Conservation (phyloP, 73 alveolate genomes). For the Paramecium bursaria region DNA sequence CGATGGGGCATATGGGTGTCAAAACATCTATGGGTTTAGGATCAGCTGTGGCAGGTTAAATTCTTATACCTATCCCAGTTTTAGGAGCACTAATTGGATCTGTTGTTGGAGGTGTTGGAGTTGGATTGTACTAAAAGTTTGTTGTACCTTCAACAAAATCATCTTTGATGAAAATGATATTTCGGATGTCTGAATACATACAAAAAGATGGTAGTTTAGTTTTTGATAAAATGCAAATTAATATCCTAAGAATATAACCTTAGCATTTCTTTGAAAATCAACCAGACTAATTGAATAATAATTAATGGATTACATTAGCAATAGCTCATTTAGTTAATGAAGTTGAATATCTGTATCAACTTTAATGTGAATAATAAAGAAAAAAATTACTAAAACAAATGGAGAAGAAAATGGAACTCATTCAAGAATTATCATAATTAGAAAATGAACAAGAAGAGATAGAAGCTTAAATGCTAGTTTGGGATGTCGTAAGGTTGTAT, state of each 20-base stretch:
- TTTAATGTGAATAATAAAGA: slow-evolving; percentile 26
- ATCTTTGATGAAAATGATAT: slow-evolving; percentile 5
- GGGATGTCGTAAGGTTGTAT: too few species aligned
- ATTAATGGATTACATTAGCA: slow-evolving; percentile 33
- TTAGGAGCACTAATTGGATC: slow-evolving; percentile 53
- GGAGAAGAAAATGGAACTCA: neutral
- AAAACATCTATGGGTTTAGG: slow-evolving; percentile 58
- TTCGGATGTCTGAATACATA: neutral
- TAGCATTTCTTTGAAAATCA: neutral
- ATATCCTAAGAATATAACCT: neutral
- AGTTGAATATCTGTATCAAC: neutral
- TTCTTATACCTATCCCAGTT: slow-evolving; percentile 46
- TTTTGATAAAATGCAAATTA: neutral
- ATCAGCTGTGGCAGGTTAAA: slow-evolving; percentile 58
- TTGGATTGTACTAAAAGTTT: slow-evolving; percentile 38
- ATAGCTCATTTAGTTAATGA: slow-evolving; percentile 1
- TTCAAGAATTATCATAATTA: neutral
- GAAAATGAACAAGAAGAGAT: slow-evolving; percentile 19
- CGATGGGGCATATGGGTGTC: slow-evolving; percentile 43
- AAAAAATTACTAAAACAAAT: neutral
- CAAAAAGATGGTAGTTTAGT: slow-evolving; percentile 4
- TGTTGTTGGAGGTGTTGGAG: slow-evolving; percentile 57
- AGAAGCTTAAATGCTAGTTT: too few species aligned
- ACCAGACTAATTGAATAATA: neutral
- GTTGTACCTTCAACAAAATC: neutral